Conservation (phyloP, 208 protist species). For the Leishmania braziliensis region DNA sequence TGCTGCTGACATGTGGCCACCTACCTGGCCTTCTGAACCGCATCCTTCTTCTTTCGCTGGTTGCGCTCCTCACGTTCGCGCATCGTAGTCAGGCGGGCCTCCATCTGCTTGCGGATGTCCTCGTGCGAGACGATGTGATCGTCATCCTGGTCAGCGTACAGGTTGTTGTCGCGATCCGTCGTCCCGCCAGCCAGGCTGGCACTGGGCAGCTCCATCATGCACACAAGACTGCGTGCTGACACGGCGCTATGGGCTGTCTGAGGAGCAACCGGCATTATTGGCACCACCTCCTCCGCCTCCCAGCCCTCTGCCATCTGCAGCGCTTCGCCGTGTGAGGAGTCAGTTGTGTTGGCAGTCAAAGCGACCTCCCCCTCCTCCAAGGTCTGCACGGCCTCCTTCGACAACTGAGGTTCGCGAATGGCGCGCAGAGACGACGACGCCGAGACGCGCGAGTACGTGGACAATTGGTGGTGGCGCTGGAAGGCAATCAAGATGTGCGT, state of each 20-base stretch:
- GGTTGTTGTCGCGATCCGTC: conserved; percentile 26
- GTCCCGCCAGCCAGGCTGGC: conserved; percentile 53
- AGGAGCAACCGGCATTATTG: conserved; percentile 49
- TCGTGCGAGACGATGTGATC: conserved; percentile 86
- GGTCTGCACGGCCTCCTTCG: conserved; percentile 7
- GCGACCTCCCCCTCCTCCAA: conserved; percentile 34
- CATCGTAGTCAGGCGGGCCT: conserved; percentile 66
- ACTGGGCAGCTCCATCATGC: conserved; percentile 71
- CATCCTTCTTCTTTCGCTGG: conserved; percentile 59
- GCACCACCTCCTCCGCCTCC: conserved; percentile 35
- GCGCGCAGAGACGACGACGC: conserved; percentile 5
- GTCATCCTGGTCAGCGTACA: conserved; percentile 59
- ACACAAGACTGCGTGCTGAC: conserved; percentile 68
- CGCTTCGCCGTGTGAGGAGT: conserved; percentile 30
- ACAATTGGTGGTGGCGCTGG: conserved; percentile 45
- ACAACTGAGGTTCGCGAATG: conserved; percentile 11
- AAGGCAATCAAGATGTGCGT: conserved; percentile 78
- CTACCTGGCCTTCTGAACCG: conserved; percentile 19
- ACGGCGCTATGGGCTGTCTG: conserved; percentile 50
- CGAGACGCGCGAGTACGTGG: conserved; percentile 9
- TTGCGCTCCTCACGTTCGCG: conserved; percentile 84
- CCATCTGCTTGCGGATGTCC: conserved; percentile 83
- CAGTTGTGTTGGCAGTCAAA: conserved; percentile 25
- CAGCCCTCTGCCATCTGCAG: conserved; percentile 29
- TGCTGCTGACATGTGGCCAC: background rate